Base-by-base conservation (phyloP, 805 yeast genomes). In the Yueomyces sinensis region DNA sequence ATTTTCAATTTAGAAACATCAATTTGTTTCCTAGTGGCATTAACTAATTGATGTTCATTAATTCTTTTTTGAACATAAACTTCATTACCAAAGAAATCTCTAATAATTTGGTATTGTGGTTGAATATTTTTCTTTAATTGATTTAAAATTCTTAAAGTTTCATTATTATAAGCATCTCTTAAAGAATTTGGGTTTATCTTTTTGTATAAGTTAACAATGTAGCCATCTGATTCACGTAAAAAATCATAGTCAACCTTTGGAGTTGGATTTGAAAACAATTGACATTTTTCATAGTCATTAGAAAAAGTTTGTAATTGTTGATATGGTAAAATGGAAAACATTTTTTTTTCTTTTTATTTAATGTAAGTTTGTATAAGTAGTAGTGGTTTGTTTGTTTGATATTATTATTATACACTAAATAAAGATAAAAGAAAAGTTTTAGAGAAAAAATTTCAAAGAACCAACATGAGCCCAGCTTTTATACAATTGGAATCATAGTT, bases 51-150 rank as follows among this genome's bases (percentile, higher is more conserved):
- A 9, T 47, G 46, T 24, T 47, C 56, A 31, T 45, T 45, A 1
- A 42, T 35, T 25, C 46, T 43, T 17, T 52, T 54, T 29, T 45
- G 49, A 18, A 52, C 47, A 25, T 50, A 54, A 30, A 42, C 49
- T 15, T 49, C 50, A 31, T 51, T 55, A 23, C 58, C 58, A 29
- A 45, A 47, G 17, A 42, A 34, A 30, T 53, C 57, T 17, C 43
- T 42, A 7, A 45, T 50, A 13, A 44, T 31, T 16, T 40, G 41
- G 33, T 47, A 50, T 3, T 35, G 32, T 30, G 56, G 56, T 9
- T 9, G 13, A 9, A 9, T 9, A 9, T 22, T 13, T 22, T 35
- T 18, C 13, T 32, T 17, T 15, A 35, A 31, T 25, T 31, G 24
- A 14, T 28, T 13, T 15, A 31, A 29, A 13, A 35, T 23, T 6